phyloP scores from a whole-genome alignment of 805 yeast species.

The Metschnikowia bowlesiae region DNA sequence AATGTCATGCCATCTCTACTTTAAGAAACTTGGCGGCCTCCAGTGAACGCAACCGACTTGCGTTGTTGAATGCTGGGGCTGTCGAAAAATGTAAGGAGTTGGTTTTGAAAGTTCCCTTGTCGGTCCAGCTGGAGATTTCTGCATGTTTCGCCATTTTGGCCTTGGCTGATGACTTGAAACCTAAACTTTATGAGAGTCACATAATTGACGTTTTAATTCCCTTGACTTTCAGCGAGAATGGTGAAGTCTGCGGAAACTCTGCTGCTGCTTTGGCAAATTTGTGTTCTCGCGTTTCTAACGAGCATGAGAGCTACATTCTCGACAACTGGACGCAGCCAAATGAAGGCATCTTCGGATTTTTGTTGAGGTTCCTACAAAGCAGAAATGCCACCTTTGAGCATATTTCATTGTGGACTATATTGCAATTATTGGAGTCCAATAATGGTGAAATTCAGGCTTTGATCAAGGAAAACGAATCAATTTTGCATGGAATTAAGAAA shows the following conservation, averaged over 20 bases:
- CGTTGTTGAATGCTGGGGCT: conserved; percentile 91
- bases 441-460: conserved; percentile 56
- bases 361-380: conserved; percentile 72
- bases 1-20: conserved; percentile 97
- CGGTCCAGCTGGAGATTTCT: conserved; percentile 92
- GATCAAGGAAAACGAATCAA: conserved; percentile 51
- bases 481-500: conserved; percentile 51
- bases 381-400: conserved; percentile 95
- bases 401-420: conserved; percentile 94
- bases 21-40: conserved; percentile 94
- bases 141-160: conserved; percentile 98
- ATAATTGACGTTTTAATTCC: conserved; percentile 88
- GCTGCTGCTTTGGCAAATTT: conserved; percentile 97
- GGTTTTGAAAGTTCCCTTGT: conserved; percentile 79
- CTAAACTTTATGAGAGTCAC: conserved; percentile 75
- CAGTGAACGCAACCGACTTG: conserved; percentile 86
- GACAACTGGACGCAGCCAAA: conserved; percentile 74
- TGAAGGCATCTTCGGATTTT: conserved; percentile 82
- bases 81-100: conserved; percentile 87
- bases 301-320: conserved; percentile 69
- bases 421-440: conserved; percentile 87
- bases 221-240: conserved; percentile 77
- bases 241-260: conserved; percentile 96
- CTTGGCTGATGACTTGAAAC: conserved; percentile 89
- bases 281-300: conserved; percentile 78